Evolutionary conservation across 495 filamentous ascomycete species (phyloP), one percentile per base, ranked within the genome.

Genomic region (Talaromyces nanjingensis): DNA sequence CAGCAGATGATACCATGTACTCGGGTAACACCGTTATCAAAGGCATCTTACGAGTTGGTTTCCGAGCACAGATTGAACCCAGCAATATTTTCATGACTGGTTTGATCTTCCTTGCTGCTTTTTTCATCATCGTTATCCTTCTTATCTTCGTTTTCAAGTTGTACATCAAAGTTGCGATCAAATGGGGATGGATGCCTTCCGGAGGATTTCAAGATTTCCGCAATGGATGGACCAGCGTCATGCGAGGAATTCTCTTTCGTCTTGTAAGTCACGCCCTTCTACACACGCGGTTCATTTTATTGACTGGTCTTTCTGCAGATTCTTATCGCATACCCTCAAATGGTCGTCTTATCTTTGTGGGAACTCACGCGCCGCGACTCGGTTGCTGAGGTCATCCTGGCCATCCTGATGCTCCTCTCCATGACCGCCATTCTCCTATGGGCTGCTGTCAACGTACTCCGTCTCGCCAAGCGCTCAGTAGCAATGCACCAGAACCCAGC

Each of bases 71-170:
- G 20, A 92, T 96, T 61, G 91, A 96, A 74, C 73, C 79, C 1
- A 93, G 90, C 53, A 96, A 96, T 73, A 81, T 96, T 52, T 96
- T 96, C 74, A 74, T 93, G 73, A 93, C 91, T 5, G 89, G 90
- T 57, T 76, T 93, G 47, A 80, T 81, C 54, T 93, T 94, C 77
- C 92, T 92, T 63, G 29, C 72, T 64, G 14, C 72, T 66, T 55
- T 74, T 65, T 45, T 73, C 67, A 20, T 74, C 69, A 11, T 74
- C 64, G 20, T 73, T 14, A 81, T 84, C 22, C 67, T 89, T 49
- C 81, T 78, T 52, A 89, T 93, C 22, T 74, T 84, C 24, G 67
- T 83, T 6, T 93, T 92, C 82, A 93, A 93, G 74, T 81, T 77
- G 45, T 72, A 84, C 65, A 87, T 83, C 76, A 91, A 93, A 72